These are phyloP conservation scores for Monosporozyma solicola DNA, from an alignment of 805 yeast species.

Conservation along the genomic window DNA sequence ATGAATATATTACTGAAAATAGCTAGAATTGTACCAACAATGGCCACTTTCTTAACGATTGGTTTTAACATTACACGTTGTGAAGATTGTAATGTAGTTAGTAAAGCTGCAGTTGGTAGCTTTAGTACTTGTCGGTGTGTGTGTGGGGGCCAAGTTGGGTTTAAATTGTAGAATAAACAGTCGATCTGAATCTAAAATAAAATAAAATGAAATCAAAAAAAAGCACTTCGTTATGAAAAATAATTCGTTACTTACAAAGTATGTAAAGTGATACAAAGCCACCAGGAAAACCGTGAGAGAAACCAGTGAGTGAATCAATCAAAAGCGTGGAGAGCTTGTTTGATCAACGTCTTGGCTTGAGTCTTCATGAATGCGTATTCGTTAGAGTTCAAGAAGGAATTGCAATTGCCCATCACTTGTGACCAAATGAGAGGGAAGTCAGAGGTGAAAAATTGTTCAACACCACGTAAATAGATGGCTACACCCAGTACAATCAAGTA, in stretches of 20 bases:
- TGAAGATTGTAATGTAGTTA: too few species aligned
- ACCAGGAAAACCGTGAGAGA: not conserved
- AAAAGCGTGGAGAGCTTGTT: not conserved
- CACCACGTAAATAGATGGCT: slow-evolving; percentile 31
- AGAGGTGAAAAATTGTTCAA: slow-evolving; percentile 12
- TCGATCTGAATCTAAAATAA: too few species aligned
- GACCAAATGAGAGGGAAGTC: slow-evolving; percentile 14
- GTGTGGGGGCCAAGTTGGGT: not conserved
- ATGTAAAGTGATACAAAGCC: not conserved
- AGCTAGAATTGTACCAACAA: slow-evolving; percentile 29
- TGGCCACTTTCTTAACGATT: slow-evolving; percentile 4
- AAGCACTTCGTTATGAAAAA: too few species aligned
- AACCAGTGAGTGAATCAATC: not conserved
- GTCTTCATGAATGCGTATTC: not conserved
- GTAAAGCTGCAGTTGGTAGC: not conserved
- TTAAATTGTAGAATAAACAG: too few species aligned
- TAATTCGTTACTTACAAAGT: not conserved
- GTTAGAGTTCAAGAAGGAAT: not conserved
- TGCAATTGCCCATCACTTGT: not conserved
- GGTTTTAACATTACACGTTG: slow-evolving; percentile 2
- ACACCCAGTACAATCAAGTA: slow-evolving; percentile 11
- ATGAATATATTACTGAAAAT: slow-evolving; percentile 50
- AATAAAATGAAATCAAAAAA: too few species aligned
- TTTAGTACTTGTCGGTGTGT: not conserved
- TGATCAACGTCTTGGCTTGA: not conserved